phyloP scores from a whole-genome alignment of 352 stramenopile genomes.

The Nothophytophthora sp. region DNA sequence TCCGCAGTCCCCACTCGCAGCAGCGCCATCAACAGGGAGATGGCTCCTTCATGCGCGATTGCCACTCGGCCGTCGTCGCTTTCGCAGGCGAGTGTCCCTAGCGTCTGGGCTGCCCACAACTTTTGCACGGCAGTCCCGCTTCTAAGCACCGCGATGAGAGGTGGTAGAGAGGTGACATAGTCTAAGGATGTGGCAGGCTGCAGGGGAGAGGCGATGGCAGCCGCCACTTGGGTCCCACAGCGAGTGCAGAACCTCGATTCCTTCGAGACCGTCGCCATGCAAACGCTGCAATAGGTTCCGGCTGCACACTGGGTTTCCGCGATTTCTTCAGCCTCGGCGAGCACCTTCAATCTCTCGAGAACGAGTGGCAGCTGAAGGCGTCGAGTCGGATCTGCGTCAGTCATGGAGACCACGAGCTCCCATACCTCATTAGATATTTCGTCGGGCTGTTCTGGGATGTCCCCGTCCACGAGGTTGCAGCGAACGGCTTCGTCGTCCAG shows the following conservation, averaged over 20 bases:
- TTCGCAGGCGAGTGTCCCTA: too few relatives aligned
- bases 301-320: not conserved
- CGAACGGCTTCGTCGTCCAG: conserved; percentile 4
- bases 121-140: too few relatives aligned
- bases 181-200: not conserved
- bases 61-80: not conserved
- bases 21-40: not conserved
- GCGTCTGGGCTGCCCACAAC: too few relatives aligned
- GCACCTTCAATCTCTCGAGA: not conserved
- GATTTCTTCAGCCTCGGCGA: not conserved
- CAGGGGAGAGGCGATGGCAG: not conserved
- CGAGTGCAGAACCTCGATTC: not conserved
- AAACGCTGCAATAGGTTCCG: not conserved
- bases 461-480: not conserved
- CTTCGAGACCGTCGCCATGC: not conserved
- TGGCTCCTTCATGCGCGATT: not conserved
- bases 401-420: conserved; percentile 13
- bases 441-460: conserved; percentile 2
- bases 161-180: not conserved
- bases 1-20: not conserved
- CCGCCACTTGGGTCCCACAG: not conserved
- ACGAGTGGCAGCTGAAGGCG: not conserved
- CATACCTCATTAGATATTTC: conserved; percentile 7
- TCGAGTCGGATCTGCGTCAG: not conserved
- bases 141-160: too few relatives aligned